Evolutionary conservation across 2,329 filamentous ascomycete species (phyloP), one percentile per base, ranked within the genome.

Genomic region (Helotiales sp.): DNA sequence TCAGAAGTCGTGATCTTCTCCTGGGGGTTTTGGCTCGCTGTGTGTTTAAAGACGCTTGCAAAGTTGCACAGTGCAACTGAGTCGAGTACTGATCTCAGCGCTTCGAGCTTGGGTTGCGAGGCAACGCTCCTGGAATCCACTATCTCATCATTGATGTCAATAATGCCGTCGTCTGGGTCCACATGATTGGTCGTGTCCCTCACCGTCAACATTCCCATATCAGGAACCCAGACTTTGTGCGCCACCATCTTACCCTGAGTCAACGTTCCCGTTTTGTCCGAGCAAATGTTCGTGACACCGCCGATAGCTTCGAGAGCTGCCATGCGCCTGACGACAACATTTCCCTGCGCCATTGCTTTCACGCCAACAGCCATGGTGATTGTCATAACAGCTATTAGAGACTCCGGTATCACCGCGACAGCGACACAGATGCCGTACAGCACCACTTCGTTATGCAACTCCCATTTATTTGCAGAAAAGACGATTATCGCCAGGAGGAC

Each of bases 301-400:
- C 86, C 86, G 38, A 89, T 80, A 15, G 86, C 85, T 66, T 89
- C 86, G 6, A 89, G 78, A 2, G 84, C 83, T 4, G 83, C 79
- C 67, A 88, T 79, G 64, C 86, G 85, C 58, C 85, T 81, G 34
- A 88, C 83, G 63, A 88, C 84, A 44, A 88, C 85, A 62, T 88
- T 79, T 7, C 83, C 78, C 66, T 81, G 80, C 46, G 82, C 81
- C 85, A 88, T 87, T 17, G 81, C 79, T 63, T 84, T 86, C 19
- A 83, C 84, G 3, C 84, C 85, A 52, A 86, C 82, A 33, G 85
- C 84, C 77, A 90, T 88, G 15, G 87, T 88, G 62, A 90, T 85
- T 30, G 87, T 89, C 65, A 90, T 73, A 40, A 90, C 86, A 25
- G 86, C 87, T 48, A 89, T 84, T 25, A 90, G 78, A 7, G 84